phyloP scores from a whole-genome alignment of 208 protist species.

The Kentomonas sorsogonicus region DNA sequence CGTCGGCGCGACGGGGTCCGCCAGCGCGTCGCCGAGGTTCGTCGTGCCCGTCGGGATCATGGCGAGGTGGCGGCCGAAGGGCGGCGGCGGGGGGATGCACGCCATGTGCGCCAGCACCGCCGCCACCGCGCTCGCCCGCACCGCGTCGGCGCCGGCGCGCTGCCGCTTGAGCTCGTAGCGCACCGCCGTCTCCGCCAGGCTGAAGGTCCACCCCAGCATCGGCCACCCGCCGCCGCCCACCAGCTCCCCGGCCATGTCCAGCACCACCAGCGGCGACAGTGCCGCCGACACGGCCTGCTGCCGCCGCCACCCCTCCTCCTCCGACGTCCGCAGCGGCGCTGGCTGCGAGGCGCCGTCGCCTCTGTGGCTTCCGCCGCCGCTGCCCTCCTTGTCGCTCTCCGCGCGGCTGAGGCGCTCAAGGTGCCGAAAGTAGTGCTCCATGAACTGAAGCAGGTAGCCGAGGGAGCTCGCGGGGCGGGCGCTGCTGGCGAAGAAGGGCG shows the following conservation, averaged over 20 bases:
- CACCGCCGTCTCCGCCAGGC: conserved; percentile 54
- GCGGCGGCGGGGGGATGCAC: conserved; percentile 24
- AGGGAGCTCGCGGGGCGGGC: conserved; percentile 13
- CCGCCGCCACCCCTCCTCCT: too few relatives aligned
- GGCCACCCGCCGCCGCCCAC: conserved; percentile 47
- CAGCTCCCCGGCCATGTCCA: conserved; percentile 68
- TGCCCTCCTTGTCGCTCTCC: conserved; percentile 19
- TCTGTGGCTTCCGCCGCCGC: conserved; percentile 11
- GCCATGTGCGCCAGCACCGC: conserved; percentile 69
- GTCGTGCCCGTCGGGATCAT: conserved; percentile 25
- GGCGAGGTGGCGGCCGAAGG: conserved; percentile 11
- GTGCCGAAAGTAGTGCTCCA: conserved; percentile 59
- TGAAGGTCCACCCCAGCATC: conserved; percentile 59
- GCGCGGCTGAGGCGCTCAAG: conserved; percentile 34
- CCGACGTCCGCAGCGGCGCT: not conserved
- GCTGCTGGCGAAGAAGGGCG: conserved; percentile 24
- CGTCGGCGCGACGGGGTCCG: conserved; percentile 24
- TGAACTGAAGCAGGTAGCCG: conserved; percentile 51
- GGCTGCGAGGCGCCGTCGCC: conserved; percentile 10
- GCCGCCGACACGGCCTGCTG: conserved; percentile 24
- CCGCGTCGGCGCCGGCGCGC: conserved; percentile 23
- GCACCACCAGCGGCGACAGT: conserved; percentile 41
- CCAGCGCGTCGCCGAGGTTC: conserved; percentile 51
- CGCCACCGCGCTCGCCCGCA: conserved; percentile 20
- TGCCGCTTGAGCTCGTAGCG: conserved; percentile 37